These are phyloP conservation scores for Lactarius akahatsu DNA, from an alignment of 768 basidiomycete genomes.

Conservation along the genomic window DNA sequence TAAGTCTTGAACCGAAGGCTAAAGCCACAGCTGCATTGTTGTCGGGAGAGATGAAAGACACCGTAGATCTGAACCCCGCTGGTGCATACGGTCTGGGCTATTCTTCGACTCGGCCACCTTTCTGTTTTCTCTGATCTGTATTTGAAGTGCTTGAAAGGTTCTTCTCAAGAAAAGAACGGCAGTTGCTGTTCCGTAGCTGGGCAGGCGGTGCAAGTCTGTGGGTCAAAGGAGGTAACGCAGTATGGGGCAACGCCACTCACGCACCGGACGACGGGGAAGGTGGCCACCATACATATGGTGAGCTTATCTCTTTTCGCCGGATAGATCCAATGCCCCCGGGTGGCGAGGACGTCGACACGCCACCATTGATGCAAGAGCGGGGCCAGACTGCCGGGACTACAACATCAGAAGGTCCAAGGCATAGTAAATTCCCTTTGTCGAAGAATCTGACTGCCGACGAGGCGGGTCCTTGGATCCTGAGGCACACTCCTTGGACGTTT, in stretches of 20 bases:
- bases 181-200: conserved; percentile 91
- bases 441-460: conserved; percentile 78
- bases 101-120: background rate
- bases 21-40: conserved; percentile 96
- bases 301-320: conserved; percentile 77
- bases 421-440: conserved; percentile 25
- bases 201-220: conserved; percentile 92
- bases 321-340: conserved; percentile 2
- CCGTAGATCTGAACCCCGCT: conserved; percentile 79
- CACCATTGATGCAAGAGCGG: conserved; percentile 19
- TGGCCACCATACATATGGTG: conserved; percentile 65
- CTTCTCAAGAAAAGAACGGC: conserved; percentile 88
- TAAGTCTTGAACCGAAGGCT: conserved; percentile 46
- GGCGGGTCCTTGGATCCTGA: conserved; percentile 75
- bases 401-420: conserved; percentile 10
- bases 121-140: background rate
- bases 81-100: conserved; percentile 62
- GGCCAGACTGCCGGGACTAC: conserved; percentile 3
- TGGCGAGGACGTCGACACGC: conserved; percentile 28
- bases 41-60: conserved; percentile 95
- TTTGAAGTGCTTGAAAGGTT: conserved; percentile 73
- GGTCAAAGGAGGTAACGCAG: conserved; percentile 84
- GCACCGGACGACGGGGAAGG: conserved; percentile 77
- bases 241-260: conserved; percentile 76
- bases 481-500: conserved; percentile 80